Base-by-base conservation (phyloP, 1,284 basidiomycete species). In the Tremellales sp. region DNA sequence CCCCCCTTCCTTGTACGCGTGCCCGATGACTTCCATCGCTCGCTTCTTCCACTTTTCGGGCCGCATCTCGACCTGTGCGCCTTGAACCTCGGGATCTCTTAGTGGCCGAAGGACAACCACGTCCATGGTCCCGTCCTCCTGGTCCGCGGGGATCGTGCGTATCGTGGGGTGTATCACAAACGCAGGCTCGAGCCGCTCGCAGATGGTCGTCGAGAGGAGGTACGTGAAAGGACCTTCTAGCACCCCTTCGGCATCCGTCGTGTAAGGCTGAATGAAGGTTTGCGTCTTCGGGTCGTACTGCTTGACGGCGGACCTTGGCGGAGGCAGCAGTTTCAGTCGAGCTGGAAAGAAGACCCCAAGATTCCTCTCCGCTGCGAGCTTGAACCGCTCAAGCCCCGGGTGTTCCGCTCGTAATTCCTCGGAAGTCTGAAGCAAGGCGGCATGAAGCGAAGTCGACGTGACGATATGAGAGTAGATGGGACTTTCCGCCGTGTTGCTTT, bases 341-440 rank as follows among this genome's bases (percentile, higher is more conserved):
- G 84, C 84, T 21, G 75, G 61, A 66, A 84, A 89, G 85, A 89
- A 92, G 25, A 79, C 80, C 7, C 77, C 77, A 47, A 82, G 80
- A 66, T 96, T 96, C 61, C 81, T 73, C 56, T 78, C 73, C 2
- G 90, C 91, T 2, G 93, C 92, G 27, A 86, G 72, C 72, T 91
- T 88, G 78, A 88, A 94, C 50, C 91, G 81, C 61, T 91, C 88
- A 25, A 92, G 76, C 5, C 86, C 84, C 1, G 88, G 88, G 33
- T 86, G 76, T 15, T 78, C 62, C 2, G 76, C 64, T 15, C 93
- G 82, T 43, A 97, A 78, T 3, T 68, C 71, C 64, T 94, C 90
- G 0, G 89, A 89, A 62, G 88, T 84, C 57, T 82, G 77, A 31
- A 97, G 78, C 53, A 97, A 88, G 26, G 82, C 79, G 0, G 93